A percentile compares a stretch with the other conserved stretches of the same genome.
phyloP scores from a whole-genome alignment of 1,284 basidiomycete species.

The Chiua sp. region DNA sequence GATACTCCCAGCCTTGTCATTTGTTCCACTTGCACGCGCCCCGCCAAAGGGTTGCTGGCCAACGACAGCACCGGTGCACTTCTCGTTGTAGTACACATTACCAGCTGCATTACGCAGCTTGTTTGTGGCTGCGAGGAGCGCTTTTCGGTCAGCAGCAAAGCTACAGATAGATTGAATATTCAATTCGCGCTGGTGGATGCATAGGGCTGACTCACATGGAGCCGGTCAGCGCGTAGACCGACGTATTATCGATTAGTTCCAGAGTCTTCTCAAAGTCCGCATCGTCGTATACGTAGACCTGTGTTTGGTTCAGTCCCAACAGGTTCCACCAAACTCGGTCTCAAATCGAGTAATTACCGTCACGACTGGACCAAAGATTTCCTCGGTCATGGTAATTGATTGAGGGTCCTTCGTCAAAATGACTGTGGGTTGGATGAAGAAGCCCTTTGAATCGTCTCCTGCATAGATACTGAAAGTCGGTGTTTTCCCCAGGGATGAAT shows the following conservation, averaged over 20 bases:
- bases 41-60: conserved; percentile 99
- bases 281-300: conserved; percentile 89
- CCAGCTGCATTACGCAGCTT: conserved; percentile 86
- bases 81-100: conserved; percentile 96
- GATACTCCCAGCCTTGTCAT: conserved; percentile 97
- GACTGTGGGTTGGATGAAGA: conserved; percentile 94
- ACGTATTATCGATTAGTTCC: conserved; percentile 87
- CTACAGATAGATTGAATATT: conserved; percentile 43
- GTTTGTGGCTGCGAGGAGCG: conserved; percentile 78
- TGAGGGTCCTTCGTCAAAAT: conserved; percentile 94
- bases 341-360: conserved; percentile 59
- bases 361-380: conserved; percentile 97
- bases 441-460: conserved; percentile 91
- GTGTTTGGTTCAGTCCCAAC: conserved; percentile 12
- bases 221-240: conserved; percentile 91
- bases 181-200: not conserved
- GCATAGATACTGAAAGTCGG: not conserved
- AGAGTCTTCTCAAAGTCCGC: conserved; percentile 85
- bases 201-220: conserved; percentile 65
- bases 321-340: not conserved
- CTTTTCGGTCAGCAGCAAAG: conserved; percentile 82
- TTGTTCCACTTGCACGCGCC: conserved; percentile 92
- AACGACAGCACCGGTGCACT: conserved; percentile 95
- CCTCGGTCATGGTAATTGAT: conserved; percentile 91
- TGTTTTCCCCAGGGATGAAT: not conserved